Base-by-base conservation (phyloP, 495 filamentous ascomycete species). In the Lophiotrema nucula region DNA sequence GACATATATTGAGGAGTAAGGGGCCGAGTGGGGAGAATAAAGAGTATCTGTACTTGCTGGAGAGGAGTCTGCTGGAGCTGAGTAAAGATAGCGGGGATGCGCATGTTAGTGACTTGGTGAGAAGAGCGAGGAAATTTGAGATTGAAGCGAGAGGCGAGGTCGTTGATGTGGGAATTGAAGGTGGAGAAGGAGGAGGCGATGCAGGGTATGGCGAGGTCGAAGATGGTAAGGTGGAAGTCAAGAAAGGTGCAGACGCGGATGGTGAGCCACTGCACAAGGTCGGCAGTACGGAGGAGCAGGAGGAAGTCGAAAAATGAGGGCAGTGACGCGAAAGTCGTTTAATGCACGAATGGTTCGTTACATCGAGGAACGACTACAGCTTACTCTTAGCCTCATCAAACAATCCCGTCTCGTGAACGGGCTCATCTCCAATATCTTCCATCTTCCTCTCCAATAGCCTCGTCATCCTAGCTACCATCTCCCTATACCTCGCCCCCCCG, bases 21-120 rank as follows among this genome's bases (percentile, higher is more conserved):
- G 95, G 95, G 0, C 88, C 90, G 35, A 97, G 92, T 71, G 95
- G 95, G 0, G 83, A 87, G 68, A 97, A 97, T 69, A 83, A 77
- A 47, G 92, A 97, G 65, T 99, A 99, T 76, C 77, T 99, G 27
- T 89, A 87, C 67, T 74, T 85, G 60, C 73, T 99, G 35, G 89
- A 96, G 73, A 78, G 77, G 68, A 86, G 88, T 12, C 79, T 99
- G 54, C 76, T 84, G 56, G 83, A 80, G 16, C 74, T 97, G 39
- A 87, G 89, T 53, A 72, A 80, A 11, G 91, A 88, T 41, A 90
- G 83, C 66, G 88, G 84, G 10, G 95, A 99, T 77, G 81, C 78
- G 51, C 92, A 99, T 79, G 82, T 99, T 24, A 69, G 58, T 64
- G 72, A 74, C 70, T 56, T 88, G 60, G 81, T 81, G 18, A 62